These are phyloP conservation scores for Metschnikowia drakensbergensis DNA, from an alignment of 805 yeast species.

Conservation along the genomic window DNA sequence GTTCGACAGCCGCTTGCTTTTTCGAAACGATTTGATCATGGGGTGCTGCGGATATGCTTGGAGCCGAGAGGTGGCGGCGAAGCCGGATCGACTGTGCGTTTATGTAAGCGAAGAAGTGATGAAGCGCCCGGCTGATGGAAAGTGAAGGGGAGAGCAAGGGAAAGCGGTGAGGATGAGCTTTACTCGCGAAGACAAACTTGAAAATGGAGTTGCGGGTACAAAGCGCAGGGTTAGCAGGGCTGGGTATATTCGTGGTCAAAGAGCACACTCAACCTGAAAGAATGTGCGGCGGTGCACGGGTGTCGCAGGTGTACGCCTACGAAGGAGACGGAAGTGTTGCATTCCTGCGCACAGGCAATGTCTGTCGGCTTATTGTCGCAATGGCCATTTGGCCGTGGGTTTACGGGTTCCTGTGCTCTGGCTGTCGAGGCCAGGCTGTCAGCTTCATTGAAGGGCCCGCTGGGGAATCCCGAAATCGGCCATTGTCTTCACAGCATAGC, in stretches of 20 bases:
- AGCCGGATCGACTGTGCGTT: not conserved
- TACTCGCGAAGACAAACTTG: not conserved
- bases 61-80: not conserved
- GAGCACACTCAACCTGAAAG: not conserved
- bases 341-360: not conserved
- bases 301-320: constrained; percentile 1
- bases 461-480: too few species aligned
- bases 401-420: not conserved
- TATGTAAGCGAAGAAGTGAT: not conserved
- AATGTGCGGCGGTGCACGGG: constrained; percentile 6
- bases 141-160: not conserved
- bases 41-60: not conserved
- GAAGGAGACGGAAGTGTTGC: constrained; percentile 3
- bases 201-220: not conserved
- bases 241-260: not conserved
- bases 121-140: not conserved
- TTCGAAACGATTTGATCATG: constrained; percentile 43
- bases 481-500: too few species aligned
- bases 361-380: not conserved
- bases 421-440: not conserved
- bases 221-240: not conserved
- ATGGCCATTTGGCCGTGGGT: not conserved
- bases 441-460: too few species aligned
- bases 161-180: not conserved
- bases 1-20: constrained; percentile 36